Evolutionary conservation across 2,329 filamentous ascomycete species (phyloP), one percentile per base, ranked within the genome.

Genomic region (Diplodia mutila): DNA sequence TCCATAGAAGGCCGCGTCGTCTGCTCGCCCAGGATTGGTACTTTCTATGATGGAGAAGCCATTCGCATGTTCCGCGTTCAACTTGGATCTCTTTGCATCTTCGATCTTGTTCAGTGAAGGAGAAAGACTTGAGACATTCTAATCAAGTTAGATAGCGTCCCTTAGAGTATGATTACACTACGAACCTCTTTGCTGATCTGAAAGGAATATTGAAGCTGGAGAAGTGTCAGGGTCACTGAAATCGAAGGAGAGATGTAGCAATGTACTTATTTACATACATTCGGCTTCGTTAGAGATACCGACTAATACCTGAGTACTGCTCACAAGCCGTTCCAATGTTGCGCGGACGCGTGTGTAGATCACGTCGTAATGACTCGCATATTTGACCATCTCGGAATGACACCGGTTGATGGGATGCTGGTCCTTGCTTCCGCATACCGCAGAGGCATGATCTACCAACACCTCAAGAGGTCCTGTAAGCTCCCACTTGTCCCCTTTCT

Each of bases 351-450:
- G 23, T 21, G 14, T 16, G 7, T 65, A 65, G 14, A 29, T 5
- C 12, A 42, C 61, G 5, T 65, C 61, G 14, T 29, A 46, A 2
- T 27, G 34, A 16, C n/a, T 39, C 7, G n/a, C 18, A 18, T 53
- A 65, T n/a, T 65, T 65, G 14, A 54, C 61, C 51, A 65, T 29
- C 3, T 46, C 49, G 5, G 61, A 65, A 46, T 57, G 53, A 12
- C 23, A 39, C 9, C 53, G 21, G 32, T 32, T 32, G 12, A 57
- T 37, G 1, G 53, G 34, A n/a, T 57, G 32, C n/a, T 57, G 53
- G 16, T 57, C 27, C 12, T 42, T 57, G 29, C 53, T 57, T 23
- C 53, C 53, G 12, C 32, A 57, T 0, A 32, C 21, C 1, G 53
- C 53, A 3, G 53, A 57, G 39, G 29, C 18, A 18, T 3, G 27